Evolutionary conservation across 148 eudicot genomes (phyloP).

Genomic region (Chenopodium formosanum): DNA sequence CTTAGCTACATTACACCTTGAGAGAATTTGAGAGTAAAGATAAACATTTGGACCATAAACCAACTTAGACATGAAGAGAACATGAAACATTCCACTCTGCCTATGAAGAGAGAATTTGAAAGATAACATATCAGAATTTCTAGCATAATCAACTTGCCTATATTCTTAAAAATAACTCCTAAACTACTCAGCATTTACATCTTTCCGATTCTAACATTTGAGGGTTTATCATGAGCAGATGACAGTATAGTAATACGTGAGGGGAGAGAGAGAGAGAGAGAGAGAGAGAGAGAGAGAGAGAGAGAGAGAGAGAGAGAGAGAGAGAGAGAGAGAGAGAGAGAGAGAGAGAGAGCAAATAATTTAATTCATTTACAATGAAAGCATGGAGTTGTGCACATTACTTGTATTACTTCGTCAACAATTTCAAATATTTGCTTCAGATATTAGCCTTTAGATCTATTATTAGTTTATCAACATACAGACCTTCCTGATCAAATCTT

Average conservation of each 20-base stretch:
- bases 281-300: no score
- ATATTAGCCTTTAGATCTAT: background rate
- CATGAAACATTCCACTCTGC: no score
- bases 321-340: no score
- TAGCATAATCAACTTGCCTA: background rate
- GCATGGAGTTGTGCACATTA: background rate
- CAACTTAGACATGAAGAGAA: background rate
- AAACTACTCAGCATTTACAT: background rate
- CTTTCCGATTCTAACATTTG: background rate
- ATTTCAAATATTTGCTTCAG: background rate
- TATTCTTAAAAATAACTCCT: no score
- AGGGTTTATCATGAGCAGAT: background rate
- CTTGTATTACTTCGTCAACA: background rate
- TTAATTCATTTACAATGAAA: background rate
- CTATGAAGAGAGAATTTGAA: no score
- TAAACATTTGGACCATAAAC: background rate
- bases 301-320: background rate
- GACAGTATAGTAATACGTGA: background rate
- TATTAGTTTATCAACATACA: slow-evolving; percentile 11
- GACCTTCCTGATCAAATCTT: slow-evolving; percentile 95
- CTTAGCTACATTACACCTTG: no score
- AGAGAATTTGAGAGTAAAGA: background rate
- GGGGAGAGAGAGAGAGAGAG: background rate
- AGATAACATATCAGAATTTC: background rate
- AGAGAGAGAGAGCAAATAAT: background rate